Evolutionary conservation across 2,329 filamentous ascomycete genomes (phyloP).

Genomic region (Rhinocladiella similis): DNA sequence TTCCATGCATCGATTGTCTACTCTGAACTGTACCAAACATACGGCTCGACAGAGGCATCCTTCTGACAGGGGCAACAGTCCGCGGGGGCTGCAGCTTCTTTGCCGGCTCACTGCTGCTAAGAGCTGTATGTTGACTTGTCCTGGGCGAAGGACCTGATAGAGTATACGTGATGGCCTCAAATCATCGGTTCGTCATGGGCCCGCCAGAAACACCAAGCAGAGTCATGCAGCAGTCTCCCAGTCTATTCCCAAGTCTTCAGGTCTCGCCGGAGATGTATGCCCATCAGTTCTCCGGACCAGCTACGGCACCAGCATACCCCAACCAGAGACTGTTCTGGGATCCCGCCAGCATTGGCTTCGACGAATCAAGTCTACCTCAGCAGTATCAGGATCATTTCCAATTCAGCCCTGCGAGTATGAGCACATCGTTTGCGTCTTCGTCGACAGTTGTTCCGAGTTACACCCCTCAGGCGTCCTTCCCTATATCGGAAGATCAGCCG

Average conservation of each 20-base stretch:
- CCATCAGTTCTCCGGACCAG: slow-evolving; percentile 50
- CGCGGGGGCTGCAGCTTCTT: no score
- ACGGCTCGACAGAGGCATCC: background rate
- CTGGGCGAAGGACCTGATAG: no score
- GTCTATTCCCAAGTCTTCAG: slow-evolving; percentile 54
- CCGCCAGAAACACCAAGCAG: slow-evolving; percentile 48
- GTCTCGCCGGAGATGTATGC: slow-evolving; percentile 59
- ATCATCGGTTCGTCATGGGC: slow-evolving; percentile 33
- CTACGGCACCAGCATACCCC: slow-evolving; percentile 58
- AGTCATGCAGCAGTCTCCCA: slow-evolving; percentile 43
- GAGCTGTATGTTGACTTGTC: no score
- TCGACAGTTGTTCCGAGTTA: slow-evolving; percentile 27
- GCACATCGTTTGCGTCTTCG: slow-evolving; percentile 25
- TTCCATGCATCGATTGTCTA: background rate
- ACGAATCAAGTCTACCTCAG: slow-evolving; percentile 18
- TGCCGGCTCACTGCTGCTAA: no score
- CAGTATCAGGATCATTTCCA: slow-evolving; percentile 27
- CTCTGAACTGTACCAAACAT: background rate
- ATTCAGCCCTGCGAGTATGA: slow-evolving; percentile 20
- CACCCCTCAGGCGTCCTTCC: slow-evolving; percentile 7
- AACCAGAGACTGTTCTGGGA: slow-evolving; percentile 56
- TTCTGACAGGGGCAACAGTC: background rate
- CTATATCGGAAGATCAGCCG: slow-evolving; percentile 19
- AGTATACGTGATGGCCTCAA: slow-evolving; percentile 15
- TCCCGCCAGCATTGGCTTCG: slow-evolving; percentile 27